Conservation (phyloP, 768 basidiomycete species). For the Nidularia sp. region DNA sequence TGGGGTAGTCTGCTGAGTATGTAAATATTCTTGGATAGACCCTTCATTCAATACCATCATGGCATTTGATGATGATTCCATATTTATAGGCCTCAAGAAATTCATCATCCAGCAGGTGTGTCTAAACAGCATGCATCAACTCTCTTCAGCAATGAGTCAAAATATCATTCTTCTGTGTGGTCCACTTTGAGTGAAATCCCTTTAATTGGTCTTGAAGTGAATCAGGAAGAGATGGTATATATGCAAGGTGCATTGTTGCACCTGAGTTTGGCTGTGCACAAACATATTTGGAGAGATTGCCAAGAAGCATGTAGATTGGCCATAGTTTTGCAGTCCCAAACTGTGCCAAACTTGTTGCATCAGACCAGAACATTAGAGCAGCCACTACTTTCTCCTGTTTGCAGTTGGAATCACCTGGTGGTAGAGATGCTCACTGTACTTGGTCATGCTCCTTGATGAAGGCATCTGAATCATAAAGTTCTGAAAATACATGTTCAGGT, state of each 20-base stretch:
- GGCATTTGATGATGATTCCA: constrained; percentile 22
- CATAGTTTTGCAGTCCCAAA: constrained; percentile 27
- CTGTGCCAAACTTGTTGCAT: constrained; percentile 19
- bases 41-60: constrained; percentile 17
- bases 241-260: constrained; percentile 21
- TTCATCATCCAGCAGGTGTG: constrained; percentile 13
- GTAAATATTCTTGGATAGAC: constrained; percentile 22
- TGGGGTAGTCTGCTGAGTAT: constrained; percentile 28
- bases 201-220: not conserved
- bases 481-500: constrained; percentile 11
- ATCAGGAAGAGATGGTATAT: constrained; percentile 5
- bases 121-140: not conserved
- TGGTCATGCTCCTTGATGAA: constrained; percentile 14
- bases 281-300: constrained; percentile 30
- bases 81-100: constrained; percentile 19
- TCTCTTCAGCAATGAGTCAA: not conserved
- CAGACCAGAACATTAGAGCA: constrained; percentile 21
- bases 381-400: constrained; percentile 7
- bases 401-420: constrained; percentile 5
- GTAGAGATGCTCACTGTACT: constrained; percentile 4
- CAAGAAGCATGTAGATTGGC: constrained; percentile 33
- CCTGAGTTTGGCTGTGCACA: constrained; percentile 14
- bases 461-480: constrained; percentile 21
- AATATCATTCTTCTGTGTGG: not conserved
- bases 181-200: not conserved